Conservation (phyloP, 2,329 filamentous ascomycete genomes). For the Fusarium anthophilum region DNA sequence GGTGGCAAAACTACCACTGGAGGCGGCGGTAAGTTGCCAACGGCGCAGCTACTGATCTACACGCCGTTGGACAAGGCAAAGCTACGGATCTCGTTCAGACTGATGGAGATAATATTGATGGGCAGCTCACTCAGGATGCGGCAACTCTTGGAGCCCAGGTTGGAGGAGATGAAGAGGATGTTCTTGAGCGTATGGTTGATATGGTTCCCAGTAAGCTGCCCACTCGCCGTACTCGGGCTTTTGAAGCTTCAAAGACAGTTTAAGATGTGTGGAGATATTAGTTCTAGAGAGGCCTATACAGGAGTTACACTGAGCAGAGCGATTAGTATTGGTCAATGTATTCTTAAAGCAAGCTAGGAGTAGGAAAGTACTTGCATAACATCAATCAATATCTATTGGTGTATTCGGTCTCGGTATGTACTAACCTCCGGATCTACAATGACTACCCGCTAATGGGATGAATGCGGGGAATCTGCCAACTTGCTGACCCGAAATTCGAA, state of each 20-base stretch:
- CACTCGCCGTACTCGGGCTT: not conserved
- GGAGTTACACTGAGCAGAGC: not conserved
- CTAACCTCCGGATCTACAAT: not conserved
- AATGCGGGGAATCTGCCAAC: not conserved
- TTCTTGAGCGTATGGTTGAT: not conserved
- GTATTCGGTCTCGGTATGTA: not conserved
- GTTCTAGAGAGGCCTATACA: accelerated
- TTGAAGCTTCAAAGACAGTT: too few species aligned
- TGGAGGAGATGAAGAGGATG: not conserved
- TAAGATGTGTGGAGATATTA: not conserved
- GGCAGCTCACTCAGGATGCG: not conserved
- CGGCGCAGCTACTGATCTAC: not conserved
- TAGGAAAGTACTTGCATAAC: not conserved
- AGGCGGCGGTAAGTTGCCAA: not conserved
- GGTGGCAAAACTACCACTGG: not conserved
- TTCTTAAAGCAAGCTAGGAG: not conserved
- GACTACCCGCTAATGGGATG: accelerated
- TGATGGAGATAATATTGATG: not conserved
- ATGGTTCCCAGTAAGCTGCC: not conserved
- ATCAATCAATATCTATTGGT: too few species aligned
- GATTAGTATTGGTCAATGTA: accelerated
- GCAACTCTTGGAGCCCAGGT: not conserved
- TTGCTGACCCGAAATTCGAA: not conserved
- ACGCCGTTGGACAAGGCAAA: not conserved
- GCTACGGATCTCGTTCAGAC: not conserved